phyloP scores from a whole-genome alignment of 2,329 filamentous ascomycete species.

The Colletotrichum trifolii region DNA sequence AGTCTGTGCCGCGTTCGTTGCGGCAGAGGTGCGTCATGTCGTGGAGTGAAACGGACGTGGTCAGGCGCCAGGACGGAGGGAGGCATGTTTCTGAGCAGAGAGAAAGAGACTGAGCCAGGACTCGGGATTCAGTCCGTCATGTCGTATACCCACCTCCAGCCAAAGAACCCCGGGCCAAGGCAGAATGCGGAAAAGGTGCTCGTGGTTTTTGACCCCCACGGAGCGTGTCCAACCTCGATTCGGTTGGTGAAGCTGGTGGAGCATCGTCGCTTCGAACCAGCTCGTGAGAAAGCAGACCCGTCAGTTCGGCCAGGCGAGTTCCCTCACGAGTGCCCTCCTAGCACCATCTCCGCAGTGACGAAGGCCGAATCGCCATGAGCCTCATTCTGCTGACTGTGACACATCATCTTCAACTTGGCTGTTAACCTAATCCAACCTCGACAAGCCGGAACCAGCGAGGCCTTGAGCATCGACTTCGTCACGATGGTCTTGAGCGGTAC shows the following conservation, averaged over 20 bases:
- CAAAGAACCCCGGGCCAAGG: background rate
- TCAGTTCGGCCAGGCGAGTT: background rate
- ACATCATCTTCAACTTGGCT: background rate
- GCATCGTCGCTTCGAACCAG: background rate
- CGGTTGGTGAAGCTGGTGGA: conserved; percentile 5
- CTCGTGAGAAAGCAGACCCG: background rate
- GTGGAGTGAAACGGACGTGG: too few relatives aligned
- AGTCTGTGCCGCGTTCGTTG: too few relatives aligned
- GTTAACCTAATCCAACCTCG: background rate
- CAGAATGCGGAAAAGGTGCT: background rate
- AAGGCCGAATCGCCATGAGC: background rate
- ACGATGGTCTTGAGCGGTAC: conserved; percentile 30
- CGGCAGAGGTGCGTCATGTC: too few relatives aligned
- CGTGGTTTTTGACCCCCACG: conserved; percentile 8
- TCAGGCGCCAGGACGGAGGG: too few relatives aligned
- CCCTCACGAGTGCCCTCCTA: background rate
- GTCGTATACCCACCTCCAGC: background rate
- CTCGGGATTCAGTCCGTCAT: conserved; percentile 4
- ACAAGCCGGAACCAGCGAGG: background rate
- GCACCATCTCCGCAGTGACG: background rate
- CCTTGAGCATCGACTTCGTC: background rate
- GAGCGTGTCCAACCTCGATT: background rate
- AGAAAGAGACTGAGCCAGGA: too few relatives aligned
- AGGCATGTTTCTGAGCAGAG: too few relatives aligned
- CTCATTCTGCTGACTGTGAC: background rate